A percentile compares a stretch with the other conserved stretches of the same genome.
These are phyloP conservation scores for Gremmenia infestans DNA, from an alignment of 2,329 filamentous ascomycete genomes.

Conservation along the genomic window DNA sequence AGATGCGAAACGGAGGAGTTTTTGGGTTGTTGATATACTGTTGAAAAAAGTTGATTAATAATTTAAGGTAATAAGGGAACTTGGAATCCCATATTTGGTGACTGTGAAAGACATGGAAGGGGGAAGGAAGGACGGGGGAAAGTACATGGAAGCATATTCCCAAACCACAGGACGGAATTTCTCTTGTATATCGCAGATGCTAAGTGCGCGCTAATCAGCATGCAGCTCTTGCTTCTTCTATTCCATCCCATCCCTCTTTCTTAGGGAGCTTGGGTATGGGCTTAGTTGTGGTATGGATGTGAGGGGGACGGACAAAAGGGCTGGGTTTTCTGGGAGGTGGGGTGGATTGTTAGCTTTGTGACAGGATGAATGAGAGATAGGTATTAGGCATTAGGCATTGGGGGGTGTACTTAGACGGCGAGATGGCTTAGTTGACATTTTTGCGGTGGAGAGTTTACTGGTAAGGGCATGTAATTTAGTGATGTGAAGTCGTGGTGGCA, in stretches of 20 bases:
- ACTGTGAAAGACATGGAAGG: not conserved
- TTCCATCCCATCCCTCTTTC: not conserved
- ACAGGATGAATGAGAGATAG: not conserved
- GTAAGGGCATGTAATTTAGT: not conserved
- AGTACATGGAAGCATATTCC: slow-evolving; percentile 76
- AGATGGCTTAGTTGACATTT: slow-evolving; percentile 6
- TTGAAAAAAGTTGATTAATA: not conserved
- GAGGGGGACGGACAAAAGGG: slow-evolving; percentile 20
- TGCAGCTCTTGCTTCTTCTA: not conserved
- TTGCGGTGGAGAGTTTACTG: not conserved
- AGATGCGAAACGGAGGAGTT: slow-evolving; percentile 61
- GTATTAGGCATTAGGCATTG: not conserved
- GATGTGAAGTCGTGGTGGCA: not conserved
- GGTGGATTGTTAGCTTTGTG: slow-evolving; percentile 2
- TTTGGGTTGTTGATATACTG: slow-evolving; percentile 58
- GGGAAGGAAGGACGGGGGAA: slow-evolving; percentile 13
- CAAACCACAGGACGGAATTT: slow-evolving; percentile 81
- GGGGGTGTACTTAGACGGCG: slow-evolving; percentile 15
- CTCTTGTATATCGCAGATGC: slow-evolving; percentile 92
- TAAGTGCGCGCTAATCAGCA: slow-evolving; percentile 34
- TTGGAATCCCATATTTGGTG: no score
- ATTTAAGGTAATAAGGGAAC: no score
- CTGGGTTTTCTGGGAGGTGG: slow-evolving; percentile 11
- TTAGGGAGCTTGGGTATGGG: not conserved
- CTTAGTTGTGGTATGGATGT: not conserved